Evolutionary conservation across 2,329 filamentous ascomycete species (phyloP).

Genomic region (Rutstroemia sp.): DNA sequence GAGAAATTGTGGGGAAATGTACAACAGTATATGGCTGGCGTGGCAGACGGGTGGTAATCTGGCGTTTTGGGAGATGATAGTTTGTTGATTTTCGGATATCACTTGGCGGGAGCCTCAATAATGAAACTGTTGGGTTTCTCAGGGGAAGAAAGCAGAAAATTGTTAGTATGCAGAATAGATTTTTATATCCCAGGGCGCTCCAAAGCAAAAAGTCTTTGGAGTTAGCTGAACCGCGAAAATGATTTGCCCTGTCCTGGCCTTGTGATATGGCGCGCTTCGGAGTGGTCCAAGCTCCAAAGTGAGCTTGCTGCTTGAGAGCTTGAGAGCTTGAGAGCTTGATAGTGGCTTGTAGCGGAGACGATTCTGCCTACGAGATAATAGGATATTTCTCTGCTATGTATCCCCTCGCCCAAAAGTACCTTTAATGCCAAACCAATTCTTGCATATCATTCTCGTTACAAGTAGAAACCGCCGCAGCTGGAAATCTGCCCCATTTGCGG

Average conservation of each 20-base stretch:
- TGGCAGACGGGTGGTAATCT: conserved; percentile 1
- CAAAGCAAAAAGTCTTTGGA: conserved; percentile 23
- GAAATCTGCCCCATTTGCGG: too few species aligned
- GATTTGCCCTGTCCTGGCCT: not conserved
- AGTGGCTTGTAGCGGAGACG: too few species aligned
- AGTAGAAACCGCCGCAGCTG: too few species aligned
- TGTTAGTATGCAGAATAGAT: conserved; percentile 22
- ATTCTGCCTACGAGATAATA: too few species aligned
- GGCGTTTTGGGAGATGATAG: conserved; percentile 14
- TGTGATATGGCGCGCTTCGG: not conserved
- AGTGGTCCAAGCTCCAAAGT: too few species aligned
- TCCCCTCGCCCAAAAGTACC: too few species aligned
- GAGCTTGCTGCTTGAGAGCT: too few species aligned
- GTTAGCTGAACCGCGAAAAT: conserved; percentile 1
- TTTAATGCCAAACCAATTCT: too few species aligned
- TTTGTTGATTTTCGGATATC: conserved; percentile 7
- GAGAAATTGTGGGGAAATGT: conserved; percentile 11
- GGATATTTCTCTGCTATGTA: too few species aligned
- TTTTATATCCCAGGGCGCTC: conserved; percentile 18
- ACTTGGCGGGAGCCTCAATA: conserved; percentile 1
- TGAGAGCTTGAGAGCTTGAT: too few species aligned
- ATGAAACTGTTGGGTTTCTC: not conserved
- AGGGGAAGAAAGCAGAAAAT: too few species aligned
- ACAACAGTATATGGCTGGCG: conserved; percentile 12
- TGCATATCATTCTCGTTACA: too few species aligned